phyloP scores from a whole-genome alignment of 345 rosid genomes.

The Ricinus communis region DNA sequence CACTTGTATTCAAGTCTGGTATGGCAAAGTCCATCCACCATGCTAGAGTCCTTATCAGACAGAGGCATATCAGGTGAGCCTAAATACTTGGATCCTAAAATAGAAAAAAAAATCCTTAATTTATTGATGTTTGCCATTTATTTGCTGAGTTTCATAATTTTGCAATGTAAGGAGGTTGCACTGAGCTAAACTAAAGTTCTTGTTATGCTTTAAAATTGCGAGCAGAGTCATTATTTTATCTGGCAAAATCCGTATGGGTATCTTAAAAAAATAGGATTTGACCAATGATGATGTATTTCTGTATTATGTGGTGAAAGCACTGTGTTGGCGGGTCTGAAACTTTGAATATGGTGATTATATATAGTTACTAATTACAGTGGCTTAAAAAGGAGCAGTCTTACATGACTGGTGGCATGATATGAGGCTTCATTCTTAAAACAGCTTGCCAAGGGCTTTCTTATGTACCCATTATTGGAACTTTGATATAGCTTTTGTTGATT shows the following conservation, averaged over 20 bases:
- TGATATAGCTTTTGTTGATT: too few relatives aligned
- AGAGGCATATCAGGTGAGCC: conserved; percentile 60
- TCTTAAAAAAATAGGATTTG: background rate
- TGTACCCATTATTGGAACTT: too few relatives aligned
- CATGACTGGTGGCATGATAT: too few relatives aligned
- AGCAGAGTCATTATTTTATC: background rate
- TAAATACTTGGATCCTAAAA: conserved; percentile 16
- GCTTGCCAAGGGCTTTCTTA: too few relatives aligned
- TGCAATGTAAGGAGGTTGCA: too few relatives aligned
- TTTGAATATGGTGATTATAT: background rate
- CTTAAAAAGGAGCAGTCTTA: background rate
- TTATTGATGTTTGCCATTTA: too few relatives aligned
- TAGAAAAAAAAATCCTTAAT: background rate
- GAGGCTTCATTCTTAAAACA: too few relatives aligned
- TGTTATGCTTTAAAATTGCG: background rate
- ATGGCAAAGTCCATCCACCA: conserved; percentile 74
- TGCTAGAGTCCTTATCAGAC: conserved; percentile 66
- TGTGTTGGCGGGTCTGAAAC: background rate
- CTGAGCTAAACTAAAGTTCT: too few relatives aligned
- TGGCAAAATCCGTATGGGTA: background rate
- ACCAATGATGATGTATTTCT: background rate
- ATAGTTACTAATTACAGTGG: background rate
- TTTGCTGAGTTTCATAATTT: background rate
- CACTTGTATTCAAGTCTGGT: conserved; percentile 63
- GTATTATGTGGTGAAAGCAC: background rate